Evolutionary conservation across 2,329 filamentous ascomycete species (phyloP).

Genomic region (Hymenotorrendiella dingleyae): DNA sequence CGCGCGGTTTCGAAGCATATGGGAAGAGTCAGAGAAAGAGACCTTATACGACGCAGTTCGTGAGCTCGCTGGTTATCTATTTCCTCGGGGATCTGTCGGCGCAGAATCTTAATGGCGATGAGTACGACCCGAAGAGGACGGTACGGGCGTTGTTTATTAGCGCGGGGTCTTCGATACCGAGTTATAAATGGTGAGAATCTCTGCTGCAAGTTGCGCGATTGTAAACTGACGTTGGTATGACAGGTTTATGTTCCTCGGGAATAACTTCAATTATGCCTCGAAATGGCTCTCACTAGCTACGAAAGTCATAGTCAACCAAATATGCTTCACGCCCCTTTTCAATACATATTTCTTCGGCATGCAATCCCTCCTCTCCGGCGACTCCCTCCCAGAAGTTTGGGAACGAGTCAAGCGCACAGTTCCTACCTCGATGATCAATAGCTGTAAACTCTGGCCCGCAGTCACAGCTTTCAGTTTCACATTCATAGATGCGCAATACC

Average conservation of each 20-base stretch:
- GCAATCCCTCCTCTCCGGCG: slow-evolving; percentile 70
- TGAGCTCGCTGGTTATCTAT: slow-evolving; percentile 71
- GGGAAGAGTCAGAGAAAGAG: slow-evolving; percentile 62
- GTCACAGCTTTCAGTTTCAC: slow-evolving; percentile 83
- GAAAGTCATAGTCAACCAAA: slow-evolving; percentile 78
- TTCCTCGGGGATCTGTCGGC: slow-evolving; percentile 71
- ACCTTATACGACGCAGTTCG: slow-evolving; percentile 75
- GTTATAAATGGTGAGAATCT: slow-evolving; percentile 66
- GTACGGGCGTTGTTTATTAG: slow-evolving; percentile 69
- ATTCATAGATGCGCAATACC: slow-evolving; percentile 73
- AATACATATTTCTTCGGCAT: slow-evolving; percentile 78
- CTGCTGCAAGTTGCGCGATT: neutral
- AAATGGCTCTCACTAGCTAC: slow-evolving; percentile 62
- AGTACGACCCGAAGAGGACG: slow-evolving; percentile 66
- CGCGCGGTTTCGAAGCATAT: slow-evolving; percentile 52
- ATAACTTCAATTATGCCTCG: slow-evolving; percentile 78
- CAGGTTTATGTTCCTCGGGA: slow-evolving; percentile 74
- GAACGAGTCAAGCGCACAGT: slow-evolving; percentile 71
- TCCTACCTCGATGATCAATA: slow-evolving; percentile 70
- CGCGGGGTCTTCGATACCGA: slow-evolving; percentile 65
- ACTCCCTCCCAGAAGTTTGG: slow-evolving; percentile 54
- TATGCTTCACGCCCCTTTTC: slow-evolving; percentile 75
- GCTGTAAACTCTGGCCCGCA: slow-evolving; percentile 80
- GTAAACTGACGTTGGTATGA: neutral
- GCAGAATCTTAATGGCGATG: slow-evolving; percentile 57